Conservation (phyloP, 2,329 filamentous ascomycete genomes). For the Beauveria asiatica region DNA sequence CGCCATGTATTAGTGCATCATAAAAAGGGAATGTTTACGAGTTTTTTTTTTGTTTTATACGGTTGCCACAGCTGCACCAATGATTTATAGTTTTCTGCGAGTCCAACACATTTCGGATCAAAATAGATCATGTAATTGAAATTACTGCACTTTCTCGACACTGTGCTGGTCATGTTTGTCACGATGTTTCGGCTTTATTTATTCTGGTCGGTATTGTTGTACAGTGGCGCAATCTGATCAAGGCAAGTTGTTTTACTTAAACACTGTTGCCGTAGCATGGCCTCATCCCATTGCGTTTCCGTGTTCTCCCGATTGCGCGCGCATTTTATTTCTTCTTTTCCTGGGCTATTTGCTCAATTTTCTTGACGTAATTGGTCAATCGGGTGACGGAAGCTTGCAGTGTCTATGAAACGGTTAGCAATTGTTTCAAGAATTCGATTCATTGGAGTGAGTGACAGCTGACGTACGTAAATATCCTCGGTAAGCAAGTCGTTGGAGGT, state of each 20-base stretch:
- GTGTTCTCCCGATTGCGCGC: not conserved
- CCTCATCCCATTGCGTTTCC: not conserved
- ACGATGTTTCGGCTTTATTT: not conserved
- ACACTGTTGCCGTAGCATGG: not conserved
- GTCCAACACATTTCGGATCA: slow-evolving; percentile 4
- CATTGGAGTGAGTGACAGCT: not conserved
- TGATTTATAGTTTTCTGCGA: slow-evolving; percentile 9
- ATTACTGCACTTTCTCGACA: not conserved
- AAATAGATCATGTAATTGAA: slow-evolving; percentile 7
- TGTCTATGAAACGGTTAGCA: slow-evolving; percentile 42
- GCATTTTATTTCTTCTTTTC: slow-evolving; percentile 56
- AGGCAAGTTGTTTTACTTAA: not conserved
- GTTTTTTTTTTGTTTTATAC: slow-evolving; percentile 19
- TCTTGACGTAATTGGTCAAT: slow-evolving; percentile 74
- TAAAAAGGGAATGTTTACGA: slow-evolving; percentile 10
- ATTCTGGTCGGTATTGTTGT: slow-evolving; percentile 1
- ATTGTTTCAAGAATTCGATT: not conserved
- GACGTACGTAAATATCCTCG: slow-evolving; percentile 90
- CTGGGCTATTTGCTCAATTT: slow-evolving; percentile 72
- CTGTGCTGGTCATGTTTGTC: not conserved
- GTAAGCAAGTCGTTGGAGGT: slow-evolving; percentile 86
- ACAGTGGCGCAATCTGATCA: not conserved
- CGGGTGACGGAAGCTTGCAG: slow-evolving; percentile 81
- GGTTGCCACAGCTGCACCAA: slow-evolving; percentile 4
- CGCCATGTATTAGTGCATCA: slow-evolving; percentile 19